These are phyloP conservation scores for Cicer arietinum DNA, from an alignment of 306 rosid species.

Conservation along the genomic window DNA sequence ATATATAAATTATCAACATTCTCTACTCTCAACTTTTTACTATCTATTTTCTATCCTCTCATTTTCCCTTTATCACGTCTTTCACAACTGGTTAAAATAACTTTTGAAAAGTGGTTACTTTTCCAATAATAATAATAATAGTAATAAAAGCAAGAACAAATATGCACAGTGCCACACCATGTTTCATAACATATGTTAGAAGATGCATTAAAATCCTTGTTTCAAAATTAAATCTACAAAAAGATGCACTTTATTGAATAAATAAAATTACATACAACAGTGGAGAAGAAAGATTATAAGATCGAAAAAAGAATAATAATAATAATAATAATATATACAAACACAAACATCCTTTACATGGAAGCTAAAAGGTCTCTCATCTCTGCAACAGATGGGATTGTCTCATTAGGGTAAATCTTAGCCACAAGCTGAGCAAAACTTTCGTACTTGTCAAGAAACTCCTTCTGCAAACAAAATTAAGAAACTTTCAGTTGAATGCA, in stretches of 20 bases:
- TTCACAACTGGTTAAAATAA: neutral
- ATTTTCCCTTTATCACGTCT: neutral
- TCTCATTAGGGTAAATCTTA: constrained; percentile 85
- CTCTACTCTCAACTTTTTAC: neutral
- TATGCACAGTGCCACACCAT: constrained; percentile 57
- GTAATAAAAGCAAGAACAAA: constrained; percentile 29
- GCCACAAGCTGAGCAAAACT: constrained; percentile 88
- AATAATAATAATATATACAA: constrained; percentile 2
- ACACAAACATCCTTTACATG: constrained; percentile 58
- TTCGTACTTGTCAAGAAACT: constrained; percentile 93
- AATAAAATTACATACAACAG: constrained; percentile 52
- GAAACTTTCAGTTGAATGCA: constrained; percentile 36
- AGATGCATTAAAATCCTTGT: constrained; percentile 8
- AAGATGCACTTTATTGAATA: constrained; percentile 38
- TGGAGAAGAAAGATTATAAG: constrained; percentile 37
- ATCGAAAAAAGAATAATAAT: constrained; percentile 23
- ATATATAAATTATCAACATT: neutral
- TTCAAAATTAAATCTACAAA: constrained; percentile 37
- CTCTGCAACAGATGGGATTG: constrained; percentile 67
- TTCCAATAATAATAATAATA: neutral
- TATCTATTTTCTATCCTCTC: neutral
- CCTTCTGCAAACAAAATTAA: constrained; percentile 72
- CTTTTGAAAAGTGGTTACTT: neutral
- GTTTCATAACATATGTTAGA: constrained; percentile 25
- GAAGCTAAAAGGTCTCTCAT: constrained; percentile 83